Evolutionary conservation across 257 asterid genomes (phyloP), one percentile per base, ranked within the genome.

Genomic region (Capsicum rhomboideum): DNA sequence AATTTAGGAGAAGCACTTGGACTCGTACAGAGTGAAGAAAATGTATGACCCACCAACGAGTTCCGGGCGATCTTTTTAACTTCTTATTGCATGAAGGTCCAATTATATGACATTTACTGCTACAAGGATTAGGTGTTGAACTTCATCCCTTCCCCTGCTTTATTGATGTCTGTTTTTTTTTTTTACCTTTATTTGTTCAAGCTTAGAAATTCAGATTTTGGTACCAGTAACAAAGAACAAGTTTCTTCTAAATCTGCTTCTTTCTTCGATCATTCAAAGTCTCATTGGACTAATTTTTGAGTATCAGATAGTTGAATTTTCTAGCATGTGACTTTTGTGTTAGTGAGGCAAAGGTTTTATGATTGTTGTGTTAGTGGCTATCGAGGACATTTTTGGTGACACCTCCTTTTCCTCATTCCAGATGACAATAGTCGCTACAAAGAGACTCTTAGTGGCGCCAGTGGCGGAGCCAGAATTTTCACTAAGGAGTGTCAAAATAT

Each of bases 1-100:
- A 84, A 87, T 82, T 75, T 89, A 78, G 89, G 89, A 8, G 90
- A 89, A 80, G 92, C 89, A 68, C 67, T 89, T 3, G 89, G 89
- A 71, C 86, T 85, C 50, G 44, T 68, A 40, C 87, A 86, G 23
- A 66, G 40, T 54, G 74, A 78, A 14, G 88, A 85, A 54, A 53
- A 55, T 40, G 20, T 28, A 82, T 53, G 77, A 75, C 6, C 55
- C 46, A 28, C 14, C 31, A 46, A 49, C 26, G 2, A 28, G 23
- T 78, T 53, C 42, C 14, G 5, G 52, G 34, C 13, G 21, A 59
- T 26, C 49, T 20, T 42, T 14, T 17, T 56, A 40, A 40, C 63
- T 81, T 61, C 84, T 6, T 68, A 14, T 54, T 55, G 46, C 42
- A 56, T 55, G 82, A 53, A 69, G 58, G 20, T 31, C 85, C 82